Percentiles rank a stretch among this genome's conserved stretches.
Conservation (phyloP, 1,284 basidiomycete species). For the Ustanciosporium gigantosporum region DNA sequence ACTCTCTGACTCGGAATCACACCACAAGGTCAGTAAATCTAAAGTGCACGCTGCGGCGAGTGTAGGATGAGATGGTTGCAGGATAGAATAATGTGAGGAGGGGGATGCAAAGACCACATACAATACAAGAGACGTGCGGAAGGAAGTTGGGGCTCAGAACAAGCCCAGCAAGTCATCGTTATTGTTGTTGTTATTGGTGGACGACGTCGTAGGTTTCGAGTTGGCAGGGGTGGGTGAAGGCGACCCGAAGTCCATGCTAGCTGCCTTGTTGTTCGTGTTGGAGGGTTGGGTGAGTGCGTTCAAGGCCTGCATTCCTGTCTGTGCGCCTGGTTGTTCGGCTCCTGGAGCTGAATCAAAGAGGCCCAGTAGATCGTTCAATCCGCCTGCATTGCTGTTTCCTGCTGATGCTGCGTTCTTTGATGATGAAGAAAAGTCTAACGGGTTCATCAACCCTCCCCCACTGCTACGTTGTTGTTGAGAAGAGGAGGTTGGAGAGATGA, state of each 20-base stretch:
- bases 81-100: no score
- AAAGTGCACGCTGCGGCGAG: no score
- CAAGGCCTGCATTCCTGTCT: slow-evolving; percentile 42
- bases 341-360: slow-evolving; percentile 51
- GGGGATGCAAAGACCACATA: no score
- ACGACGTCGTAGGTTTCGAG: not conserved
- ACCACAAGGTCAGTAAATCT: no score
- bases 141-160: slow-evolving; percentile 11
- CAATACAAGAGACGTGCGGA: not conserved
- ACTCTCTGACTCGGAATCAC: no score
- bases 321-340: slow-evolving; percentile 39
- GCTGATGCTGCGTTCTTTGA: not conserved
- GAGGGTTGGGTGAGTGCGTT: slow-evolving; percentile 19
- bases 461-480: not conserved
- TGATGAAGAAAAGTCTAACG: no score
- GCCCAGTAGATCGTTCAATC: slow-evolving; percentile 51
- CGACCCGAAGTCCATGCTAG: slow-evolving; percentile 9
- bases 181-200: not conserved
- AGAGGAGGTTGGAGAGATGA: slow-evolving; percentile 23
- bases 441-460: no score
- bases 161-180: slow-evolving; percentile 34
- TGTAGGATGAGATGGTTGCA: no score
- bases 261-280: no score
- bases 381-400: not conserved
- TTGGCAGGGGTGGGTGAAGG: slow-evolving; percentile 1